Evolutionary conservation across 257 asterid genomes (phyloP).

Genomic region (Agastache rugosa): DNA sequence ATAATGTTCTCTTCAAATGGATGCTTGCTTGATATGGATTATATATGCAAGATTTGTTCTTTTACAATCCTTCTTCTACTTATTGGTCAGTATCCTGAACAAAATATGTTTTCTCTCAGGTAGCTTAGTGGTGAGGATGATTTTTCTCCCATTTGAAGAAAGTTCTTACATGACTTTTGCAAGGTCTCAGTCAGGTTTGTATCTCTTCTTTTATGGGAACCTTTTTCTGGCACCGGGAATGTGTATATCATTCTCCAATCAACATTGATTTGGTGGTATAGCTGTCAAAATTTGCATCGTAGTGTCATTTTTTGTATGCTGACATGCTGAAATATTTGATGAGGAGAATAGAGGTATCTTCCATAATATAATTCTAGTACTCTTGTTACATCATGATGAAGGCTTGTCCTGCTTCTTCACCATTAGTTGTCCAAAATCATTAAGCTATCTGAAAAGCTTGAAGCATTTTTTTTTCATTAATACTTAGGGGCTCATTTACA

Average conservation of each 20-base stretch:
- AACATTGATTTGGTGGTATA: background rate
- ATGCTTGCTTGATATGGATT: conserved; percentile 32
- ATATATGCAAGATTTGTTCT: conserved; percentile 25
- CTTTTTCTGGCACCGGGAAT: conserved; percentile 13
- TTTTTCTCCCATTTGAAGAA: conserved; percentile 97
- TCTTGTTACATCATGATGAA: conserved; percentile 23
- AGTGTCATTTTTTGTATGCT: background rate
- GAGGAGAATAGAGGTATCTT: conserved; percentile 4
- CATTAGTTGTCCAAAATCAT: conserved; percentile 2
- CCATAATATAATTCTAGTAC: background rate
- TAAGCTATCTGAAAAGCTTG: conserved; percentile 10
- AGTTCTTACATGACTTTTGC: conserved; percentile 93
- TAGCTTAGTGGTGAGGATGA: conserved; percentile 95
- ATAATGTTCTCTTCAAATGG: conserved; percentile 1
- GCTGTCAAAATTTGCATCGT: background rate
- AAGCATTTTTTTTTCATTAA: conserved; percentile 7
- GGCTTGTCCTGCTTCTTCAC: conserved; percentile 5
- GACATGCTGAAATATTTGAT: conserved; percentile 28
- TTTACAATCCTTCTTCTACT: conserved; percentile 27
- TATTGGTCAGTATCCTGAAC: conserved; percentile 31
- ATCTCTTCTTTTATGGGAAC: conserved; percentile 45
- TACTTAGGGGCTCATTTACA: background rate
- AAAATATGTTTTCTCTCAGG: conserved; percentile 60
- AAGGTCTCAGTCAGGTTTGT: conserved; percentile 96
- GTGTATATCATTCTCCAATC: conserved; percentile 20